Evolutionary conservation across 1,284 basidiomycete species (phyloP).

Genomic region (Heterobasidion parviporum): DNA sequence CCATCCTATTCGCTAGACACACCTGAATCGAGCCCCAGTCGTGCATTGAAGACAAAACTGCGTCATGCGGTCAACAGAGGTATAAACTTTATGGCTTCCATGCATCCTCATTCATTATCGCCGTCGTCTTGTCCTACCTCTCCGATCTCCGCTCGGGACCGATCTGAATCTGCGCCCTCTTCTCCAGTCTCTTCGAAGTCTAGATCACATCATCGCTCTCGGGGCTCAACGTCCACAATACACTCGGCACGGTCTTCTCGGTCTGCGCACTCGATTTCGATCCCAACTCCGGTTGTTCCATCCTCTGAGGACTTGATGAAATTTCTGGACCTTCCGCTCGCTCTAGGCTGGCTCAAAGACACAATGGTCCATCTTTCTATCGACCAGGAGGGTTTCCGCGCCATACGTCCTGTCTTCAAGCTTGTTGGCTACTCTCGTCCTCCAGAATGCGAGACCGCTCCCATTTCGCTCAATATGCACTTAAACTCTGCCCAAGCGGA

Average conservation of each 20-base stretch:
- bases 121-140: not conserved
- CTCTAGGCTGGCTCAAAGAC: slow-evolving; percentile 44
- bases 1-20: not conserved
- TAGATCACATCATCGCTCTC: not conserved
- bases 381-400: slow-evolving; percentile 74
- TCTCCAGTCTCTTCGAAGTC: not conserved
- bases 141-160: not conserved
- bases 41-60: not conserved
- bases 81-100: not conserved
- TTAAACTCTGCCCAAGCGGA: slow-evolving; percentile 37
- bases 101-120: not conserved
- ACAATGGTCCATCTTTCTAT: slow-evolving; percentile 58
- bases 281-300: not conserved
- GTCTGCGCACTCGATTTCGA: not conserved
- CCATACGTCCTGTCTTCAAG: slow-evolving; percentile 47
- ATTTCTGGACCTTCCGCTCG: slow-evolving; percentile 23
- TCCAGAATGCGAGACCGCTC: slow-evolving; percentile 12
- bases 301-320: slow-evolving; percentile 4
- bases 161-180: not conserved
- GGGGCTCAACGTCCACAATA: slow-evolving; percentile 4
- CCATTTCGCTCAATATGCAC: slow-evolving; percentile 21
- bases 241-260: not conserved
- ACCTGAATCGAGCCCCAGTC: slow-evolving; percentile 4
- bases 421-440: slow-evolving; percentile 39
- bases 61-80: not conserved